phyloP scores from a whole-genome alignment of 1,284 basidiomycete genomes.

The Waitea zeae region DNA sequence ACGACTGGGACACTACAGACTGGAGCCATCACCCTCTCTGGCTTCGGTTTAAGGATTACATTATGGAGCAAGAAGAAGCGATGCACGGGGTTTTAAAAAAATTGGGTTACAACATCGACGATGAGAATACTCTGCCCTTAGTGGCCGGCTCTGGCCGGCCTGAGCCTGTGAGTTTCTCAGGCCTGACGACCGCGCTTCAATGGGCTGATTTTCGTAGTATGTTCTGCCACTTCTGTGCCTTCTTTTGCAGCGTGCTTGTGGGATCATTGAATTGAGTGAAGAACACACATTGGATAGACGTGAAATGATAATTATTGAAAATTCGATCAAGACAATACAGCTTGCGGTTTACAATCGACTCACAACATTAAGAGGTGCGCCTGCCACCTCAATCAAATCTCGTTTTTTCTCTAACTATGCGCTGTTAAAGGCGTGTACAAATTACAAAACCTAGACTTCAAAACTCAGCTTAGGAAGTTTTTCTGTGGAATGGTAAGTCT shows the following conservation, averaged over 20 bases:
- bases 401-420: too few species aligned
- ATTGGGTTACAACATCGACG: constrained; percentile 12
- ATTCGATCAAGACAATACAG: not conserved
- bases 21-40: constrained; percentile 7
- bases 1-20: constrained; percentile 4
- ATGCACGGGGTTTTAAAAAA: constrained; percentile 9
- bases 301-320: not conserved
- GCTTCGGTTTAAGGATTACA: constrained; percentile 11
- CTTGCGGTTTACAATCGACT: not conserved
- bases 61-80: constrained; percentile 11
- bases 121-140: constrained; percentile 10
- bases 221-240: not conserved
- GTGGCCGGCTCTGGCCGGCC: constrained; percentile 7
- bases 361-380: not conserved
- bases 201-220: not conserved
- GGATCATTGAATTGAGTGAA: not conserved
- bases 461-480: not conserved
- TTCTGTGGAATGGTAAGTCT: not conserved
- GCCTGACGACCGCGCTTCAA: not conserved
- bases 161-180: not conserved
- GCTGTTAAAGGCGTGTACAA: not conserved
- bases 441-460: not conserved
- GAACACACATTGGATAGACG: not conserved
- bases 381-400: not conserved
- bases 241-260: not conserved